These are phyloP conservation scores for Penicillium samsonianum DNA, from an alignment of 495 filamentous ascomycete species.

Conservation along the genomic window DNA sequence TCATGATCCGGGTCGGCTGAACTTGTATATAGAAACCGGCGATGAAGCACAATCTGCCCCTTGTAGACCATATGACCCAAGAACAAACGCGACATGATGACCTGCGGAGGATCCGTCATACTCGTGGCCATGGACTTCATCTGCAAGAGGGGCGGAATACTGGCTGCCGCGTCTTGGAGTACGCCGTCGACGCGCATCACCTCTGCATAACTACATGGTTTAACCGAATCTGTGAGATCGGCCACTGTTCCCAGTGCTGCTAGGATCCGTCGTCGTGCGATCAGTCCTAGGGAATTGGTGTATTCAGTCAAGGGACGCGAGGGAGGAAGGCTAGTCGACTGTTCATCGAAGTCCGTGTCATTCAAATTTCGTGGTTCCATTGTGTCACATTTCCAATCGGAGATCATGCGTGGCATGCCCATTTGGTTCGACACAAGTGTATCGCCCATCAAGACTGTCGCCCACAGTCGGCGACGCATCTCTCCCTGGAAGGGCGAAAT, in stretches of 20 bases:
- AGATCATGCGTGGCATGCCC: constrained; percentile 35
- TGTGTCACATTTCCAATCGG: constrained; percentile 35
- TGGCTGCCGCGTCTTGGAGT: constrained; percentile 27
- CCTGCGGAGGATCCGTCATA: constrained; percentile 40
- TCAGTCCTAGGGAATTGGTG: constrained; percentile 33
- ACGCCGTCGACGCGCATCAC: constrained; percentile 38
- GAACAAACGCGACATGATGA: constrained; percentile 39
- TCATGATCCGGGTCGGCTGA: constrained; percentile 17
- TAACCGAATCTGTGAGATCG: constrained; percentile 30
- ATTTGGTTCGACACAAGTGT: constrained; percentile 34
- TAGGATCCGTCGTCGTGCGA: constrained; percentile 36
- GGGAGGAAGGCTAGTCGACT: constrained; percentile 27
- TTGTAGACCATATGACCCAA: constrained; percentile 37
- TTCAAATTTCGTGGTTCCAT: constrained; percentile 33
- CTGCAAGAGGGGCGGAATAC: constrained; percentile 27
- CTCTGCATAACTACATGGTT: constrained; percentile 33
- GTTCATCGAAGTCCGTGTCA: constrained; percentile 36
- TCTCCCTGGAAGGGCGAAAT: constrained; percentile 33
- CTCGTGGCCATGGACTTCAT: constrained; percentile 34
- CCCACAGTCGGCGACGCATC: constrained; percentile 36
- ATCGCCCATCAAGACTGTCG: constrained; percentile 24
- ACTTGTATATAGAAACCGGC: constrained; percentile 30
- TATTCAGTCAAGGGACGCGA: constrained; percentile 33
- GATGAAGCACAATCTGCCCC: constrained; percentile 42
- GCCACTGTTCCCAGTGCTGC: constrained; percentile 33